These are phyloP conservation scores for Kwoniella sp. DNA, from an alignment of 768 basidiomycete species.

Conservation along the genomic window DNA sequence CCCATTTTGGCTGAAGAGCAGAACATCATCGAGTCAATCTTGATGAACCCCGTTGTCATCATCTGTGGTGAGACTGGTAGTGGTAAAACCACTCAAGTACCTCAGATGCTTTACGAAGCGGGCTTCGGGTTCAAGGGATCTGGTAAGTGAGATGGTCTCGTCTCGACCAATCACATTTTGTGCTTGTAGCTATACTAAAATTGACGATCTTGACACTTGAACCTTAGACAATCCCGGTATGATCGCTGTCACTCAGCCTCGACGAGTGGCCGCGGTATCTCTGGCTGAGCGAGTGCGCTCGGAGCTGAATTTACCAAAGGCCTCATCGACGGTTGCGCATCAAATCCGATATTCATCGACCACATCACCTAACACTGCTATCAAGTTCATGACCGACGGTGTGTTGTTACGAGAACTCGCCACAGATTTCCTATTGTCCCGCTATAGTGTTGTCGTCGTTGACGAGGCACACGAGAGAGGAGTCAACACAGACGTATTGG, in stretches of 20 bases:
- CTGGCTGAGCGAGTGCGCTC: constrained; percentile 91
- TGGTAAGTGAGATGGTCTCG: constrained; percentile 70
- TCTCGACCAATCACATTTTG: no score
- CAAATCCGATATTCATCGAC: constrained; percentile 98
- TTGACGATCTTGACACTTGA: no score
- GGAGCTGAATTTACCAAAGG: constrained; percentile 78
- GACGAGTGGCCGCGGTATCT: constrained; percentile 94
- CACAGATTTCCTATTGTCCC: constrained; percentile 86
- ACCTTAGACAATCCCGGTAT: constrained; percentile 97
- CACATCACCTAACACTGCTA: constrained; percentile 80
- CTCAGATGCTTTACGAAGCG: constrained; percentile 96
- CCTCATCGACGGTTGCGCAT: constrained; percentile 76
- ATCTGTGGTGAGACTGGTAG: constrained; percentile 95
- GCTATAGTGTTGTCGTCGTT: constrained; percentile 91
- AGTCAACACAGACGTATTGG: constrained; percentile 96
- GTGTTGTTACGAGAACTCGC: constrained; percentile 90
- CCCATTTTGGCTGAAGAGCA: constrained; percentile 95
- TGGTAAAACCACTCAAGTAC: constrained; percentile 97
- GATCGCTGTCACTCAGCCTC: constrained; percentile 96
- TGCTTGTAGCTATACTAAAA: no score
- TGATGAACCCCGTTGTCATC: constrained; percentile 81
- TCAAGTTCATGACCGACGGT: constrained; percentile 99
- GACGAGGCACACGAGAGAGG: constrained; percentile 98
- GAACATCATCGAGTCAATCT: constrained; percentile 84
- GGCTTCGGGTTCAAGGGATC: constrained; percentile 84